Conservation (phyloP, 2,329 filamentous ascomycete genomes). For the Simplicillium sp. region DNA sequence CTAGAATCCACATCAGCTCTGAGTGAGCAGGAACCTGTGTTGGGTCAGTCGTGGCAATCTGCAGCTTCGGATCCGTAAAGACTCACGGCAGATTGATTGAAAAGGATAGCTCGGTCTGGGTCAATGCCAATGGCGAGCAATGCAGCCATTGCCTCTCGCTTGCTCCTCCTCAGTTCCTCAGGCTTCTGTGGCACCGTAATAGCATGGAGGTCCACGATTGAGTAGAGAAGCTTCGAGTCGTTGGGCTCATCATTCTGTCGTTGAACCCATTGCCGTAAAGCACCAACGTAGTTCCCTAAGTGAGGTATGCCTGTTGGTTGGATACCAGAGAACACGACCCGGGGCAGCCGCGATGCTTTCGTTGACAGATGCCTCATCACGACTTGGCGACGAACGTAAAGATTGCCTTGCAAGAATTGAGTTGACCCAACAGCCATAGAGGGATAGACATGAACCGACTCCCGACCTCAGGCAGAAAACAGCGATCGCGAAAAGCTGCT, state of each 20-base stretch:
- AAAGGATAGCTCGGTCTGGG: slow-evolving; percentile 67
- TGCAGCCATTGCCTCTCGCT: slow-evolving; percentile 67
- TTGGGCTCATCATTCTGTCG: slow-evolving; percentile 56
- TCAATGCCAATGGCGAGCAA: slow-evolving; percentile 78
- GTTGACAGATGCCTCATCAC: slow-evolving; percentile 1
- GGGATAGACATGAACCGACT: too few species aligned
- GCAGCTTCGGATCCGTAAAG: neutral
- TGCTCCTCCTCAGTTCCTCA: slow-evolving; percentile 49
- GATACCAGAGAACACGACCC: slow-evolving; percentile 85
- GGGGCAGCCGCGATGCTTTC: slow-evolving; percentile 4
- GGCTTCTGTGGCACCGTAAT: slow-evolving; percentile 70
- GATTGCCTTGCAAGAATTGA: neutral
- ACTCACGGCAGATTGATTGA: slow-evolving; percentile 69
- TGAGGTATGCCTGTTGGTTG: slow-evolving; percentile 93
- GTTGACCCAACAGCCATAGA: neutral
- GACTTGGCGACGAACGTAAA: slow-evolving; percentile 1
- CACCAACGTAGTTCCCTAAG: slow-evolving; percentile 90
- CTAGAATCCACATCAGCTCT: slow-evolving; percentile 95
- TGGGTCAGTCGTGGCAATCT: neutral
- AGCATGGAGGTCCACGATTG: slow-evolving; percentile 87
- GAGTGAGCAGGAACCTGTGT: slow-evolving; percentile 63
- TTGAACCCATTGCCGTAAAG: slow-evolving; percentile 74
- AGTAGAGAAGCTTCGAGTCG: slow-evolving; percentile 62
- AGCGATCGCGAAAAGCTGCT: too few species aligned
- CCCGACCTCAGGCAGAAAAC: too few species aligned